Conservation (phyloP, 305 asterid genomes). For the Fraxinus sp. region DNA sequence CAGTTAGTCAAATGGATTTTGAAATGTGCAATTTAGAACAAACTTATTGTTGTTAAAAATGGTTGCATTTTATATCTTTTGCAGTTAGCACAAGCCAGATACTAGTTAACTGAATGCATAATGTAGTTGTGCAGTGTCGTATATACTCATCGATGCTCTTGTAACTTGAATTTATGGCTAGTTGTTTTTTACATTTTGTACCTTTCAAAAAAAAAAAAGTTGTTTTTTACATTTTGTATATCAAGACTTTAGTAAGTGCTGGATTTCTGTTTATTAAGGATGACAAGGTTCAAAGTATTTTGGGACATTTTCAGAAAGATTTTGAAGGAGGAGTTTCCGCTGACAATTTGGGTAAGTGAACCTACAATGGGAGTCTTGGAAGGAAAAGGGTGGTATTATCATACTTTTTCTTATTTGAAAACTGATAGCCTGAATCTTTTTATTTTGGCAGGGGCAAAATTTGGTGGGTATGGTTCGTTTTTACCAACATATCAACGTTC, state of each 20-base stretch:
- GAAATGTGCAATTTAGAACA: background rate
- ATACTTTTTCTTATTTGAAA: conserved; percentile 24
- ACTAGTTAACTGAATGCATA: conserved; percentile 16
- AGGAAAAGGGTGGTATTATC: conserved; percentile 16
- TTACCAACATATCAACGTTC: conserved; percentile 74
- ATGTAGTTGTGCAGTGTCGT: conserved; percentile 5
- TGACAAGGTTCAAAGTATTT: conserved; percentile 69
- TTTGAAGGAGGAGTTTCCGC: conserved; percentile 86
- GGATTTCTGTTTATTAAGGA: conserved; percentile 47
- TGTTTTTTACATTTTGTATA: background rate
- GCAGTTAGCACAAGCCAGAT: background rate
- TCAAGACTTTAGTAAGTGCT: conserved; percentile 3
- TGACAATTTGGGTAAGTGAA: conserved; percentile 75
- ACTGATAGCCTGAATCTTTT: conserved; percentile 27
- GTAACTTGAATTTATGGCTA: background rate
- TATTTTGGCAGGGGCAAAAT: conserved; percentile 66
- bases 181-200: background rate
- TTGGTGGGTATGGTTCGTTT: conserved; percentile 92
- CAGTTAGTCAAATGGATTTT: background rate
- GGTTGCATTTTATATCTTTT: background rate
- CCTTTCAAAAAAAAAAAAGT: no score
- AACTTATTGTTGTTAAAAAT: background rate
- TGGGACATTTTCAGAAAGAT: conserved; percentile 90
- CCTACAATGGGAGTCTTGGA: conserved; percentile 17
- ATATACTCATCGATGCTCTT: background rate